phyloP scores from a whole-genome alignment of 768 basidiomycete species.

The Suillus hirtellus region DNA sequence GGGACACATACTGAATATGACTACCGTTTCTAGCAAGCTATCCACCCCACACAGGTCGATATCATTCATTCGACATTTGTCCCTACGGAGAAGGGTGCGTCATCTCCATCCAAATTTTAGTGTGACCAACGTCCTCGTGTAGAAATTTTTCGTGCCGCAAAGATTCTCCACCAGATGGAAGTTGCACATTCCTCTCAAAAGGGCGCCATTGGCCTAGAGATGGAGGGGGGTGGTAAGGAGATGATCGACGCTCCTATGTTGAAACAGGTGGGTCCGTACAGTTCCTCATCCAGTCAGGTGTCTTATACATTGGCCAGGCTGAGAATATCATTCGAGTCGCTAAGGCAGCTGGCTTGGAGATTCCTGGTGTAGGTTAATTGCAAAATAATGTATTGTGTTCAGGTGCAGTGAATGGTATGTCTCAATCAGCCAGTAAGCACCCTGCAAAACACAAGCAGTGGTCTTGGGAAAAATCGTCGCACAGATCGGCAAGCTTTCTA shows the following conservation, averaged over 20 bases:
- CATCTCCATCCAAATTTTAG: background rate
- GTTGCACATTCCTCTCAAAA: conserved; percentile 49
- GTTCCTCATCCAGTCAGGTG: background rate
- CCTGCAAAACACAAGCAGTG: background rate
- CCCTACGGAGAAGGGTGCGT: conserved; percentile 65
- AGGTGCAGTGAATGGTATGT: background rate
- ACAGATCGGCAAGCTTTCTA: background rate
- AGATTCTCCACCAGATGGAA: conserved; percentile 68
- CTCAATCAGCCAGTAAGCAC: background rate
- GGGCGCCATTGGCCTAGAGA: conserved; percentile 76
- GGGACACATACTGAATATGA: conserved; percentile 5
- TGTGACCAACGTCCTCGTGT: conserved; percentile 6
- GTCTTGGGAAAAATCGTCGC: background rate
- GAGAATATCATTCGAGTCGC: conserved; percentile 55
- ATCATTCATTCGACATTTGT: conserved; percentile 78
- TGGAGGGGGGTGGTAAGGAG: conserved; percentile 54
- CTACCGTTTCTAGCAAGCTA: conserved; percentile 73
- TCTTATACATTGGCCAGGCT: conserved; percentile 35
- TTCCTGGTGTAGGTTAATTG: conserved; percentile 42
- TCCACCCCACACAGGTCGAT: conserved; percentile 84
- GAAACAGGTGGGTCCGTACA: conserved; percentile 56
- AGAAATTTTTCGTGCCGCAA: conserved; percentile 79
- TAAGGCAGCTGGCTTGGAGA: conserved; percentile 51
- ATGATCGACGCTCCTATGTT: conserved; percentile 96
- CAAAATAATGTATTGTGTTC: background rate